These are phyloP conservation scores for Populus hybrid DNA, from an alignment of 441 rosid species.

Conservation along the genomic window DNA sequence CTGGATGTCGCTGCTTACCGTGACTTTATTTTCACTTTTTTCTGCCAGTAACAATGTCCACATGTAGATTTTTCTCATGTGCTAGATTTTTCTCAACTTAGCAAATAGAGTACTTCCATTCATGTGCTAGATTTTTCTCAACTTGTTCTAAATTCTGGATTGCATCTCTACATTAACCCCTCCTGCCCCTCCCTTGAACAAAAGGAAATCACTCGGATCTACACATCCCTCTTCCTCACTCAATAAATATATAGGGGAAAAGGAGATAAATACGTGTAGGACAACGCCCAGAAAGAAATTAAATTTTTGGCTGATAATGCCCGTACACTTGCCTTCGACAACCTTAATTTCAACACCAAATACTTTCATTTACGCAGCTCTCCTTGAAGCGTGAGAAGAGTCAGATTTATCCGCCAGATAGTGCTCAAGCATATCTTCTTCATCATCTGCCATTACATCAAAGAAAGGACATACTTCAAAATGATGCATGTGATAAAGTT, in stretches of 20 bases:
- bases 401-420: conserved; percentile 90
- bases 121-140: not conserved
- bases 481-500: not conserved
- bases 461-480: conserved; percentile 9
- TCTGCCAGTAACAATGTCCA: too few relatives aligned
- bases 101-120: too few relatives aligned
- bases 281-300: not conserved
- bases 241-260: not conserved
- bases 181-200: too few relatives aligned
- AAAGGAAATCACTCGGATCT: not conserved
- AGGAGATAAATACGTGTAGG: not conserved
- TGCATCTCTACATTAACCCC: not conserved
- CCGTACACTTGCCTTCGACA: conserved; percentile 10
- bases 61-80: too few relatives aligned
- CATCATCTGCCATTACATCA: conserved; percentile 56
- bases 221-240: not conserved
- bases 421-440: conserved; percentile 96
- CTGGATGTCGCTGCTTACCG: too few relatives aligned
- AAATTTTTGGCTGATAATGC: conserved; percentile 14
- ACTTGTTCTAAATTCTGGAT: not conserved
- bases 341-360: not conserved
- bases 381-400: conserved; percentile 48
- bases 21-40: too few relatives aligned
- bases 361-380: conserved; percentile 28
- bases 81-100: not conserved